A percentile compares a stretch with the other conserved stretches of the same genome.
Conservation (phyloP, 2,329 filamentous ascomycete species). For the Leptographium flavum region DNA sequence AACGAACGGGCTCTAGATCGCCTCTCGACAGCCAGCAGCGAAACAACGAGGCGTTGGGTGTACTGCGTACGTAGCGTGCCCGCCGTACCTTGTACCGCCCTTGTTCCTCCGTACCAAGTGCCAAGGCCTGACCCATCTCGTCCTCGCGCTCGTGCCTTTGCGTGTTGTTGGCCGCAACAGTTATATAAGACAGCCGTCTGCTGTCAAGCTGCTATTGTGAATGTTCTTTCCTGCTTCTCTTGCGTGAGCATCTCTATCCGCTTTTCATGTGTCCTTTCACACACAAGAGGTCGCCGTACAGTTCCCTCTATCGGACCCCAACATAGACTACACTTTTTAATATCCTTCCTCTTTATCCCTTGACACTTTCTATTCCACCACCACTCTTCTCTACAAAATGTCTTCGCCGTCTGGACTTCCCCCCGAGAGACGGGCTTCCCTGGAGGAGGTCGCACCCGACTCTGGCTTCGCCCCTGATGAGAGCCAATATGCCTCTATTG, state of each 20-base stretch:
- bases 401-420: neutral
- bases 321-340: no score
- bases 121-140: no score
- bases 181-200: no score
- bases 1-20: conserved; percentile 2
- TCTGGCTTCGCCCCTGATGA: neutral
- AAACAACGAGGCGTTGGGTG: conserved; percentile 1
- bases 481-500: neutral
- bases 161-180: neutral
- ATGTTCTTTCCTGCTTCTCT: neutral
- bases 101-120: no score
- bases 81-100: no score
- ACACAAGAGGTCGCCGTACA: neutral
- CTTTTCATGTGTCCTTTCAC: neutral
- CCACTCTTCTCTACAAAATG: neutral
- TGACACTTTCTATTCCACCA: no score
- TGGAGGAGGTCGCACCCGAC: neutral
- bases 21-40: neutral
- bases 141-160: conserved; percentile 2
- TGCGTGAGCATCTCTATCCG: neutral
- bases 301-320: neutral
- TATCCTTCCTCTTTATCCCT: no score
- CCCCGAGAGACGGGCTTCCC: neutral
- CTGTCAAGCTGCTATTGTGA: neutral
- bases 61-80: no score